Conservation (phyloP, 2,329 filamentous ascomycete genomes). For the Penicillium capsulatum region DNA sequence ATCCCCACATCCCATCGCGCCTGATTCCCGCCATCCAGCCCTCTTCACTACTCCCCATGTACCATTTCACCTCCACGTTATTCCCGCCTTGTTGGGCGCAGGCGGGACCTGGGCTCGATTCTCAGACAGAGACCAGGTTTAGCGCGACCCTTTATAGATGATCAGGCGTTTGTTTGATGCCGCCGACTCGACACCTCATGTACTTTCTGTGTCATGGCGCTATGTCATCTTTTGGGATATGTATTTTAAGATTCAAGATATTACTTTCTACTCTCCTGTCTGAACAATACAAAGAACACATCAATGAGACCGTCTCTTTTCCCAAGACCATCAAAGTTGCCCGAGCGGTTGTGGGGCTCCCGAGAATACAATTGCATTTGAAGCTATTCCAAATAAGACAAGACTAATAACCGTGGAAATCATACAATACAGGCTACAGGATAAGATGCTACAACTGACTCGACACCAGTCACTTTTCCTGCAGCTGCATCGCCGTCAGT, state of each 20-base stretch:
- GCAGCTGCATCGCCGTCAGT: no score
- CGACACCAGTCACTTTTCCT: no score
- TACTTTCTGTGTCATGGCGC: constrained; percentile 19
- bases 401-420: no score
- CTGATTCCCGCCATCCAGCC: constrained; percentile 9
- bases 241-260: constrained; percentile 23
- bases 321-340: no score
- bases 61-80: constrained; percentile 1
- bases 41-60: constrained; percentile 1
- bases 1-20: constrained; percentile 5
- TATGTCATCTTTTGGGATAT: constrained; percentile 19
- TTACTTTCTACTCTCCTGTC: constrained; percentile 24
- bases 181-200: constrained; percentile 7
- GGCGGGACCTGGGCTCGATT: constrained; percentile 3
- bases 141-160: constrained; percentile 3
- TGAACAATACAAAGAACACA: constrained; percentile 17
- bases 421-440: no score
- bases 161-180: not conserved
- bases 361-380: no score
- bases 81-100: not conserved
- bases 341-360: no score
- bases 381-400: no score
- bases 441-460: no score
- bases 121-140: not conserved
- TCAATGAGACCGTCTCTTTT: no score